Base-by-base conservation (phyloP, 352 stramenopile species). In the Pythium sukuiense region DNA sequence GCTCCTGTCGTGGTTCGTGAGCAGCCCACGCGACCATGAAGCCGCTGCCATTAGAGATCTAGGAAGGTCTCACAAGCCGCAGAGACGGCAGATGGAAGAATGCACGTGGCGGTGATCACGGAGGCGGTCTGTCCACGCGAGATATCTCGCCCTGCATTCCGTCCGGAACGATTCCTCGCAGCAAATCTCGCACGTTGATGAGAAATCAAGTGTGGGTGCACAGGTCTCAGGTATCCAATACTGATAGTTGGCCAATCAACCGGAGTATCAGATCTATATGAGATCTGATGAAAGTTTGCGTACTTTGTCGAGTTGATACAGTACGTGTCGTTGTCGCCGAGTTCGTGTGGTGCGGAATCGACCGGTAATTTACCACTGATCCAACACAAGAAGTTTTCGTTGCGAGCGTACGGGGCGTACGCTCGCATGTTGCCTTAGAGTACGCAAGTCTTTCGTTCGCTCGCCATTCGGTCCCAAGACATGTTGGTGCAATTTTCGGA, bases 381-480 rank as follows among this genome's bases (percentile, higher is more conserved):
- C 27, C n/a, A 35, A 56, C 64, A 70, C 56, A 65, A 65, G 64
- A 65, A 4, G 29, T 61, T 53, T 55, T 61, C 33, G 30, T 49
- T 61, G 64, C 64, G 64, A 62, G 50, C 57, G 64, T 70, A 65
- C 56, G 20, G 16, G n/a, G 5, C n/a, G 56, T 65, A 70, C 58
- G 56, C 64, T 70, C 58, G 56, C 64, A 54, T 52, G 55, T 60
- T 57, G 41, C 26, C 50, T 65, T 58, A 49, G 26, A 39, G 55
- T 29, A 50, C 20, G n/a, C 43, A 29, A 30, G 43, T 50, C n/a
- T 30, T 52, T 46, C 20, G 63, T 41, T 62, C 63, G 43, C 43
- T 50, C 55, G 63, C 63, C 27, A 60, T 63, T 53, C 55, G 37
- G 30, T 24, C 41, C 43, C 41, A 39, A 57, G 57, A 55, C 41